Base-by-base conservation (phyloP, 495 filamentous ascomycete species). In the Schizothecium vesticola region DNA sequence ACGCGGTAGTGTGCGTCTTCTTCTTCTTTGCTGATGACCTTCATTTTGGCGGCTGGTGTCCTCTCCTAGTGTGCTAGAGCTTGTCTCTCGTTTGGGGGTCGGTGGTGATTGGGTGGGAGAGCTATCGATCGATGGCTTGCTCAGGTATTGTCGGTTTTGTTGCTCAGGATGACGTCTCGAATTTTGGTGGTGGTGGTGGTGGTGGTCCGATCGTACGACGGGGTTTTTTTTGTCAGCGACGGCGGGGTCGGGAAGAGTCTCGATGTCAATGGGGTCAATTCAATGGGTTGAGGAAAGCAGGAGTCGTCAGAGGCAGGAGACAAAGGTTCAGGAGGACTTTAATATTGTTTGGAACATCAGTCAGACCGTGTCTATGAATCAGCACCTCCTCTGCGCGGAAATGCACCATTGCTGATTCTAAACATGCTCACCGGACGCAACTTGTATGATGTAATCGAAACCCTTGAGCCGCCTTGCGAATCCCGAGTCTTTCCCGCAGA, bases 21-120 rank as follows among this genome's bases (percentile, higher is more conserved):
- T 84, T 97, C 92, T 87, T 97, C 93, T 75, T 93, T 93, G 63
- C 91, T 94, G 75, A 98, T 86, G 73, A 98, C 80, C 88, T 97
- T 98, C 94, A 98, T 98, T 56, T 64, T 86, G 66, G 61, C 26
- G 64, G 22, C 13, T 56, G 63, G 24, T 28, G 24, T 29, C 16
- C 51, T 65, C 21, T 11, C 55, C 9, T n/a, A 3, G 55, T 3
- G 25, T 25, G 51, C 21, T 23, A 51, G 62, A 16, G 57, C 25
- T n/a, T 51, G 56, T 26, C 11, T 63, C 25, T 23, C 33, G 21
- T 29, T 29, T 3, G 23, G 16, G 8, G 24, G n/a, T 33, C n/a
- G 26, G 25, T 59, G 29, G 33, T 19, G 24, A 13, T 60, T 31
- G 13, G 12, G 3, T 22, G 56, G 55, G 64, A 3, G n/a, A 1